Evolutionary conservation across 2,329 filamentous ascomycete genomes (phyloP).

Genomic region (Sporothrix euskadiensis): DNA sequence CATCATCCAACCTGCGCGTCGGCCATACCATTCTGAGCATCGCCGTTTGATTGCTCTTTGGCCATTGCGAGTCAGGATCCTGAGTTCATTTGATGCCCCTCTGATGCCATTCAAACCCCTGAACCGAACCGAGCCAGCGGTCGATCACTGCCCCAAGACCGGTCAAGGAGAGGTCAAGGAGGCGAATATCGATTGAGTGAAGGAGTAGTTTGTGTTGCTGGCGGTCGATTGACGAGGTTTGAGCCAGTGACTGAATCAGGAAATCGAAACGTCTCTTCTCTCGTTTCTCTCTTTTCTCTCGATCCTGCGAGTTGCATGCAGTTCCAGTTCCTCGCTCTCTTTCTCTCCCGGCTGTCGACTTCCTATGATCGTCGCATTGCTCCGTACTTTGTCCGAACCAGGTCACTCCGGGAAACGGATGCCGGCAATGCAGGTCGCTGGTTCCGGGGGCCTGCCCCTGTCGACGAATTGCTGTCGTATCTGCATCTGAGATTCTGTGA

Average conservation of each 20-base stretch:
- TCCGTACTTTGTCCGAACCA: not conserved
- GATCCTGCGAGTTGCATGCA: not conserved
- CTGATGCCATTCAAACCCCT: not conserved
- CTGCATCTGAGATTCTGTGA: not conserved
- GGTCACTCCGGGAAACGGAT: not conserved
- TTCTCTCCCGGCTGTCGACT: not conserved
- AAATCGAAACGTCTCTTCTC: not conserved
- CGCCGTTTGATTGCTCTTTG: not conserved
- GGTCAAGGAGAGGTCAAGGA: too few species aligned
- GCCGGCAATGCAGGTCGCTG: not conserved
- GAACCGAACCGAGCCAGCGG: not conserved
- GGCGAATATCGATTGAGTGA: too few species aligned
- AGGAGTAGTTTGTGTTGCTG: too few species aligned
- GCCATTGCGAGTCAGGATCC: not conserved
- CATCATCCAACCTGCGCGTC: not conserved
- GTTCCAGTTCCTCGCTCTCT: too few species aligned
- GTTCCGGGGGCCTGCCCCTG: not conserved
- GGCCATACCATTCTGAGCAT: not conserved
- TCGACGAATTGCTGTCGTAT: not conserved
- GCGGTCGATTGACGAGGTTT: not conserved
- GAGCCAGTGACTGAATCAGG: constrained; percentile 1
- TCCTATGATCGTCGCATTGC: constrained; percentile 1
- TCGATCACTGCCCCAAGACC: not conserved
- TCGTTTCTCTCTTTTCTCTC: too few species aligned
- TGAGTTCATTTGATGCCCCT: not conserved